Evolutionary conservation across 352 stramenopile genomes (phyloP).

Genomic region (Pythium aristosporum): DNA sequence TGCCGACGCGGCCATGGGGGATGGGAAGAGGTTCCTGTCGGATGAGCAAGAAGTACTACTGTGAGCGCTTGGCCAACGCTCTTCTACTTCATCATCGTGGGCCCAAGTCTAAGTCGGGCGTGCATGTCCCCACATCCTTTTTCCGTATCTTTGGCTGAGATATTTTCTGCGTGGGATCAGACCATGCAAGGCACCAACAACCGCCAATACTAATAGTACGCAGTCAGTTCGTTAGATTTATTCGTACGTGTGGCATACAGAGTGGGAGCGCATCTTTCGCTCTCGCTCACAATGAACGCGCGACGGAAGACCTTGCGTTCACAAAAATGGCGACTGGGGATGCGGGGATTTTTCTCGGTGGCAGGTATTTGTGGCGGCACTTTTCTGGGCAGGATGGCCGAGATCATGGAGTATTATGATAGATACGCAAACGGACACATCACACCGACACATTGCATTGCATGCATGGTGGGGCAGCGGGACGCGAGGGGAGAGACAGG

Average conservation of each 20-base stretch:
- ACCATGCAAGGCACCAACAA: not conserved
- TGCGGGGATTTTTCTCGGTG: not conserved
- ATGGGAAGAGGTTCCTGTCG: not conserved
- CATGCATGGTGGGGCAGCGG: not conserved
- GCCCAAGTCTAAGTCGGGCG: no score
- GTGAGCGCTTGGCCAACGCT: not conserved
- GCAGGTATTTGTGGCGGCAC: conserved; percentile 1
- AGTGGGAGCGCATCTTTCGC: not conserved
- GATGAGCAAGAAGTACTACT: not conserved
- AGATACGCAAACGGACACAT: conserved; percentile 19
- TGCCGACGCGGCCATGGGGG: conserved; percentile 13
- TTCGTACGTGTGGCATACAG: not conserved
- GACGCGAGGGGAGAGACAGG: not conserved
- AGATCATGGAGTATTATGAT: conserved; percentile 21
- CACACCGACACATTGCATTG: conserved; percentile 4
- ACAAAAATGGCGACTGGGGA: not conserved
- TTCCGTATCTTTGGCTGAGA: not conserved
- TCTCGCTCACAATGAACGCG: not conserved
- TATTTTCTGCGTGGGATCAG: conserved; percentile 4
- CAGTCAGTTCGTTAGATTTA: not conserved
- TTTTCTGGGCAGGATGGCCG: not conserved
- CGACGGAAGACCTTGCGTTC: not conserved
- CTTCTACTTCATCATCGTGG: not conserved
- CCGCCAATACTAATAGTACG: conserved; percentile 1
- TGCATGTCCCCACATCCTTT: no score